phyloP scores from a whole-genome alignment of 1,284 basidiomycete genomes.

The Apiotrichum porosum region DNA sequence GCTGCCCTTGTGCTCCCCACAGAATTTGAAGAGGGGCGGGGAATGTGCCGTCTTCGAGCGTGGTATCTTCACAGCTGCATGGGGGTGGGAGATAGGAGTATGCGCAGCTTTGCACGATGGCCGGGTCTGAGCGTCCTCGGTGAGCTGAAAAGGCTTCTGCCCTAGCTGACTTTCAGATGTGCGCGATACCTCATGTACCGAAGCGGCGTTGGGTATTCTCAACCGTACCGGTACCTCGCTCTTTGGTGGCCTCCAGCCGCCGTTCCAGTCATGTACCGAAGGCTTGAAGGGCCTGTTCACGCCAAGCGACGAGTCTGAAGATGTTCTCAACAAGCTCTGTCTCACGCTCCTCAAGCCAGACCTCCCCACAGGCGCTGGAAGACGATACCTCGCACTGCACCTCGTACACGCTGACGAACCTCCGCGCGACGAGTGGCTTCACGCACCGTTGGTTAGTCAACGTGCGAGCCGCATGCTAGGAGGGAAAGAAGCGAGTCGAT shows the following conservation, averaged over 20 bases:
- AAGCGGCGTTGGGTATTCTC: slow-evolving; percentile 22
- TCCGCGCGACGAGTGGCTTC: slow-evolving; percentile 4
- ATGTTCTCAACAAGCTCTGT: slow-evolving; percentile 23
- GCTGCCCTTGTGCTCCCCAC: slow-evolving; percentile 14
- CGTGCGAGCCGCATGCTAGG: no score
- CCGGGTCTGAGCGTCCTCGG: slow-evolving; percentile 37
- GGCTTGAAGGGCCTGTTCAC: slow-evolving; percentile 30
- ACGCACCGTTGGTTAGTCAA: no score
- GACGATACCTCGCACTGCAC: slow-evolving; percentile 14
- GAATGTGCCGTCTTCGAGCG: slow-evolving; percentile 28
- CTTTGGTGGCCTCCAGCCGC: slow-evolving; percentile 24
- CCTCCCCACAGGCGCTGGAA: slow-evolving; percentile 2
- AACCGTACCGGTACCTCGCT: slow-evolving; percentile 22
- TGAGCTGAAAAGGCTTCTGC: slow-evolving; percentile 8
- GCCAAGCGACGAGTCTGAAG: slow-evolving; percentile 9
- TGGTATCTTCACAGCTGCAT: slow-evolving; percentile 25
- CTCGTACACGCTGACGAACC: slow-evolving; percentile 10
- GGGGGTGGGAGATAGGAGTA: slow-evolving; percentile 25
- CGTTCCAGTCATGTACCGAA: slow-evolving; percentile 32
- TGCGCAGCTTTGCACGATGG: slow-evolving; percentile 32
- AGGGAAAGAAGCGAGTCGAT: not conserved
- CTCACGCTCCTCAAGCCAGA: slow-evolving; percentile 24
- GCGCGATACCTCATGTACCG: slow-evolving; percentile 36
- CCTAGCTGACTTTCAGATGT: slow-evolving; percentile 23
- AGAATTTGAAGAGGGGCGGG: slow-evolving; percentile 10